A percentile compares a stretch with the other conserved stretches of the same genome.
phyloP scores from a whole-genome alignment of 495 filamentous ascomycete species.

The Bacidia rubella region DNA sequence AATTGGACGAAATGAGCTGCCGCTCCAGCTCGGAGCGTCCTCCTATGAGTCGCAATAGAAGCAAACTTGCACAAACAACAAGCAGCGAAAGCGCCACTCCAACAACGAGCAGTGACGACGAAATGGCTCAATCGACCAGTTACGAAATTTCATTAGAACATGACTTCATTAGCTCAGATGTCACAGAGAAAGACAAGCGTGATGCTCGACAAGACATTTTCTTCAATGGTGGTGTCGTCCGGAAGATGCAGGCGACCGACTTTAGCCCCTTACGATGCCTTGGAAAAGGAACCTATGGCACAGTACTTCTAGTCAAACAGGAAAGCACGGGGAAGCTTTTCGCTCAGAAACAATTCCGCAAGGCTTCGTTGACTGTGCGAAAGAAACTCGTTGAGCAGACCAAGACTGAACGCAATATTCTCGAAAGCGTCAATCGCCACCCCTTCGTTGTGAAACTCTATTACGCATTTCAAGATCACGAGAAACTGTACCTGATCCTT shows the following conservation, averaged over 20 bases:
- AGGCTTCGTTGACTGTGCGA: conserved; percentile 81
- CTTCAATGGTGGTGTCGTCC: conserved; percentile 33
- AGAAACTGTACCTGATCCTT: conserved; percentile 94
- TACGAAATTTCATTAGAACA: conserved; percentile 83
- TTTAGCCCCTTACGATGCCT: conserved; percentile 90
- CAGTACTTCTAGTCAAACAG: conserved; percentile 85
- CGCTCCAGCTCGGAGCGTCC: conserved; percentile 31
- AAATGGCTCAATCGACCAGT: conserved; percentile 44
- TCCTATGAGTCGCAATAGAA: conserved; percentile 12
- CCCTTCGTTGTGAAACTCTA: conserved; percentile 95
- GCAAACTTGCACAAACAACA: conserved; percentile 29
- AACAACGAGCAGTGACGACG: conserved; percentile 38
- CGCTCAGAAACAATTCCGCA: conserved; percentile 97
- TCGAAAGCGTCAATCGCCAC: conserved; percentile 90
- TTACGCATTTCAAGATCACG: conserved; percentile 96
- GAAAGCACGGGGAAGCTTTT: conserved; percentile 73
- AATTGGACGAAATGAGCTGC: conserved; percentile 53
- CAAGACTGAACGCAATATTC: conserved; percentile 84
- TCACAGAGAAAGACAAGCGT: conserved; percentile 19
- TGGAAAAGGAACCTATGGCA: conserved; percentile 90
- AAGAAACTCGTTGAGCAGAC: conserved; percentile 93
- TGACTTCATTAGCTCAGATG: conserved; percentile 71
- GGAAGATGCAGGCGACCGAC: conserved; percentile 84
- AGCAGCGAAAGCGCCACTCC: conserved; percentile 44
- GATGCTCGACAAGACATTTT: conserved; percentile 19